These are phyloP conservation scores for Russula ochroleuca DNA, from an alignment of 768 basidiomycete species.

Conservation along the genomic window DNA sequence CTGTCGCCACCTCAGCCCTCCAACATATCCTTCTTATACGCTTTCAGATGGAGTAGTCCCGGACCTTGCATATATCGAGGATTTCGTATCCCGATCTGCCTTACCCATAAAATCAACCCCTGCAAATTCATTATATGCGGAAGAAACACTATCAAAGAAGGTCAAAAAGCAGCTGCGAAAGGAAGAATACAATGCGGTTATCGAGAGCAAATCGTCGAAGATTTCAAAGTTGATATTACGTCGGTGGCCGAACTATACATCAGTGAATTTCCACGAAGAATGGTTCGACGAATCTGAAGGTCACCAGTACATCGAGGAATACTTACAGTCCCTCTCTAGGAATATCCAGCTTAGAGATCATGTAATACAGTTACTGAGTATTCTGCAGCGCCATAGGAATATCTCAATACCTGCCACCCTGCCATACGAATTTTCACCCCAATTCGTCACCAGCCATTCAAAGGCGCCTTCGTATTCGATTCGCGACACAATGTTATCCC, in stretches of 20 bases:
- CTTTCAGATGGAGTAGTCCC: constrained; percentile 10
- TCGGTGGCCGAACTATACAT: not conserved
- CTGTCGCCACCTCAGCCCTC: not conserved
- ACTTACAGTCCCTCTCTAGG: constrained; percentile 1
- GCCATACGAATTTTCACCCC: not conserved
- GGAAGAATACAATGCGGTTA: not conserved
- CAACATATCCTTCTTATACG: not conserved
- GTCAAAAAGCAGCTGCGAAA: not conserved
- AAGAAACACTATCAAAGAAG: not conserved
- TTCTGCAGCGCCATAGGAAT: not conserved
- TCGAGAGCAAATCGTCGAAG: not conserved
- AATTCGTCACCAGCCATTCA: not conserved
- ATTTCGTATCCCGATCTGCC: not conserved
- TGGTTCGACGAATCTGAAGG: constrained; percentile 7
- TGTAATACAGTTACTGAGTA: not conserved
- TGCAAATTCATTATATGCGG: no score
- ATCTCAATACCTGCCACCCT: not conserved
- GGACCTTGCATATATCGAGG: not conserved
- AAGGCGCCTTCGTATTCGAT: not conserved
- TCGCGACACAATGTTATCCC: not conserved
- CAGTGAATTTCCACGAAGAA: not conserved
- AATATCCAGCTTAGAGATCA: constrained; percentile 2
- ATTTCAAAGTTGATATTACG: not conserved
- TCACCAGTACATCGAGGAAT: not conserved
- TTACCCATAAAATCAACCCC: not conserved